Conservation (phyloP, 495 filamentous ascomycete species). For the Aspergillus bridgeri region DNA sequence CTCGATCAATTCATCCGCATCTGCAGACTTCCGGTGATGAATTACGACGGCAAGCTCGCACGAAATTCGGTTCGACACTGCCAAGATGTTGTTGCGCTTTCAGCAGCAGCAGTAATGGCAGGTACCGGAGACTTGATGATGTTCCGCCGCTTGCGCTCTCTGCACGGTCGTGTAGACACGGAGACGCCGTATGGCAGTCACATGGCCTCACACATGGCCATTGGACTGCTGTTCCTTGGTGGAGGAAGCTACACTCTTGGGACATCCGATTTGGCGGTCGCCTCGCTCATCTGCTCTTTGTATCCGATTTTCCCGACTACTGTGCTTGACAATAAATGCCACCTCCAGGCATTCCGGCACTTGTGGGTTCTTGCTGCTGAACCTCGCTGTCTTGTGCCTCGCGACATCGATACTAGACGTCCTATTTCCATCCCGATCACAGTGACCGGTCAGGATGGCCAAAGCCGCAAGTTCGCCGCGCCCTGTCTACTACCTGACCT, state of each 20-base stretch:
- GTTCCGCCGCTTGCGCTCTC: conserved; percentile 81
- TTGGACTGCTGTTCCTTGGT: conserved; percentile 87
- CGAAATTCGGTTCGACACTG: conserved; percentile 83
- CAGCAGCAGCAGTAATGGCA: conserved; percentile 87
- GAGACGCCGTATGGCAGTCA: conserved; percentile 92
- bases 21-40: conserved; percentile 59
- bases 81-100: conserved; percentile 77
- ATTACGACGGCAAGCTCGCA: conserved; percentile 78
- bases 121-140: conserved; percentile 86
- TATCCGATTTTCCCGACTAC: conserved; percentile 88
- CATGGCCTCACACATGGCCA: conserved; percentile 85
- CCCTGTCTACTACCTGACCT: conserved; percentile 87
- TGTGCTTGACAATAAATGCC: conserved; percentile 88
- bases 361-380: conserved; percentile 96
- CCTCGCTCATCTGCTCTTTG: conserved; percentile 83
- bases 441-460: conserved; percentile 50
- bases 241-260: conserved; percentile 89
- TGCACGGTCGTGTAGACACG: conserved; percentile 82
- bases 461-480: conserved; percentile 43
- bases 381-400: conserved; percentile 77
- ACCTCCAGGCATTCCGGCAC: conserved; percentile 95
- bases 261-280: conserved; percentile 82
- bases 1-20: conserved; percentile 85
- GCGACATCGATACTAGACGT: conserved; percentile 77
- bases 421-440: conserved; percentile 71